Conservation (phyloP, 73 alveolate genomes). For the Blepharisma japonicum region DNA sequence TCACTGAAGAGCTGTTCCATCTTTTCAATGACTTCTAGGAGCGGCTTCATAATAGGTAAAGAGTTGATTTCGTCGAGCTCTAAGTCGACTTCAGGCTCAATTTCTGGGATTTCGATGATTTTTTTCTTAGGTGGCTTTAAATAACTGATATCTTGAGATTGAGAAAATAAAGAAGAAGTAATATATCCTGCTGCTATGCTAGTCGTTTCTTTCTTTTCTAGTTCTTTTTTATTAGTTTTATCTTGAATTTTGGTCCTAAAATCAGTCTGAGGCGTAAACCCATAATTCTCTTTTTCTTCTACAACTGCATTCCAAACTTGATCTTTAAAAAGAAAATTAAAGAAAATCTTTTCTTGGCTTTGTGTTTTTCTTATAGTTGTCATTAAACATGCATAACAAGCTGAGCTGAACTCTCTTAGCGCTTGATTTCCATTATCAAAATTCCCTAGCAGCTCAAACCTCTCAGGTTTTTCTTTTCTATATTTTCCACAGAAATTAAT, state of each 20-base stretch:
- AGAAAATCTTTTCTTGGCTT: slow-evolving; percentile 86
- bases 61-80: slow-evolving; percentile 84
- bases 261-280: slow-evolving; percentile 25
- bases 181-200: not conserved
- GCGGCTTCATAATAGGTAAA: slow-evolving; percentile 85
- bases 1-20: slow-evolving; percentile 64
- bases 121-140: slow-evolving; percentile 27
- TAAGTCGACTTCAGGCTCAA: slow-evolving; percentile 39
- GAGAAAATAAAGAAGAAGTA: slow-evolving; percentile 16
- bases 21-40: slow-evolving; percentile 68
- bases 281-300: slow-evolving; percentile 23
- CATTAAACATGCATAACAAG: slow-evolving; percentile 78
- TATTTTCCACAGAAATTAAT: slow-evolving; percentile 69
- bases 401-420: slow-evolving; percentile 61
- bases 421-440: slow-evolving; percentile 49
- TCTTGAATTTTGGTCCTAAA: slow-evolving; percentile 10
- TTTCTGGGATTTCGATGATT: slow-evolving; percentile 22
- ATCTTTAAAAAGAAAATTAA: slow-evolving; percentile 73
- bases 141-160: not conserved
- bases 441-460: slow-evolving; percentile 51
- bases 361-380: slow-evolving; percentile 84
- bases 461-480: slow-evolving; percentile 76
- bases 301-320: slow-evolving; percentile 55
- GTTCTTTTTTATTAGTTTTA: slow-evolving; percentile 19
- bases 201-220: not conserved